Evolutionary conservation across 805 yeast genomes (phyloP), one percentile per base, ranked within the genome.

Genomic region (Debaryomyces hansenii): DNA sequence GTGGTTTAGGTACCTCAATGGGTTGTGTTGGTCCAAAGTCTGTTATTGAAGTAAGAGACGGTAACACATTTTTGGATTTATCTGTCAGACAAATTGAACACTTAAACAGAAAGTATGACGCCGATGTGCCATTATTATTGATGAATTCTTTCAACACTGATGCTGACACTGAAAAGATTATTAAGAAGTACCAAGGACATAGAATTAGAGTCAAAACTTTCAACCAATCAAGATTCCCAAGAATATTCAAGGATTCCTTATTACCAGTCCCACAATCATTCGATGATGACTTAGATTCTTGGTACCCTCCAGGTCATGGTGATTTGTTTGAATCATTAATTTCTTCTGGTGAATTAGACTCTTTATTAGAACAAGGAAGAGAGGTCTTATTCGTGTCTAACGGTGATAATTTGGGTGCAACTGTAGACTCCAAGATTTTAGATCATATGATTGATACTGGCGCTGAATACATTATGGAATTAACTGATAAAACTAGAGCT

Each of bases 261-360:
- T 80, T 94, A 65, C 99, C 99, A 21, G 97, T 92, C 40, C 97
- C 99, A 49, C 81, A 86, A 54, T 63, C 79, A 31, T 78, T 67
- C 53, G 84, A 85, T 50, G 96, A 90, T 60, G 77, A 78, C 37
- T 78, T 87, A 57, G 92, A 89, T 60, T 77, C 87, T 47, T 94
- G 99, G 99, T 94, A 94, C 67, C 99, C 99, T 42, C 99, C 99
- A n/a, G 99, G 99, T 44, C 99, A 94, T 70, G 99, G 99, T 72
- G 99, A 94, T 72, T 75, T 94, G 67, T 94, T 91, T 57, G 99
- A 94, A 74, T 77, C 94, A 18, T 77, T 94, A 63, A 84, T 87
- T 49, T 82, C 88, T 47, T 85, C 96, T 10, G 99, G 99, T 50
- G 94, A 92, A 64, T 79, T 94, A 55, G 98, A 94, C 64, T 83